A percentile compares a stretch with the other conserved stretches of the same genome.
Conservation (phyloP, 257 asterid genomes). For the Haberlea rhodopensis region DNA sequence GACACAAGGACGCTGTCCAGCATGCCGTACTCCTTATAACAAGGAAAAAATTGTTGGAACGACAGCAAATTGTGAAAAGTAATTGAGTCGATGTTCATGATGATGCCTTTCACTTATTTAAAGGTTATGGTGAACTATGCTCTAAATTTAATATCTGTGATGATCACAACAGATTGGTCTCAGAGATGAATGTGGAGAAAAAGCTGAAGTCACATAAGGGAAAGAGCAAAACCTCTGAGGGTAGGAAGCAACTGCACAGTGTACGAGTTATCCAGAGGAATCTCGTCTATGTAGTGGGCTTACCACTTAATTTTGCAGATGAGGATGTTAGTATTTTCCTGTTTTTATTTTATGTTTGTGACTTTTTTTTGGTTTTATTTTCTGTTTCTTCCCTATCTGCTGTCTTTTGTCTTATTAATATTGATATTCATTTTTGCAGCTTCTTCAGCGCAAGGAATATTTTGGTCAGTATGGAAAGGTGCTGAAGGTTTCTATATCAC, state of each 20-base stretch:
- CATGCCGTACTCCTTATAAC: constrained; percentile 93
- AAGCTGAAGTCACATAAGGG: constrained; percentile 66
- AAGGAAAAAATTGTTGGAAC: constrained; percentile 93
- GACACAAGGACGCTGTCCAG: constrained; percentile 95
- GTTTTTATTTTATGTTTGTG: neutral
- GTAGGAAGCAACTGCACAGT: constrained; percentile 83
- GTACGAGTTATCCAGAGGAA: constrained; percentile 92
- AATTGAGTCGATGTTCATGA: constrained; percentile 20
- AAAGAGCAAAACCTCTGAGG: constrained; percentile 70
- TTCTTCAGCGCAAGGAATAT: constrained; percentile 77
- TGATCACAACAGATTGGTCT: constrained; percentile 52
- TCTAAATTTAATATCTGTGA: constrained; percentile 16
- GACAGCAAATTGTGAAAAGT: constrained; percentile 78
- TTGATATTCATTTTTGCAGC: constrained; percentile 48
- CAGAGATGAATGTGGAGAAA: constrained; percentile 74
- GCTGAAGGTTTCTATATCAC: constrained; percentile 86
- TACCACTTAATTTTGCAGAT: constrained; percentile 85
- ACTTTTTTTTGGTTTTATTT: neutral
- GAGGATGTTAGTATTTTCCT: constrained; percentile 59
- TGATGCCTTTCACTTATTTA: constrained; percentile 10
- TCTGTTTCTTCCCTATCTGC: neutral
- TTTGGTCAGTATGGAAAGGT: constrained; percentile 94
- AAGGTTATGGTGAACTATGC: constrained; percentile 17
- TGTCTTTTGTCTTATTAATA: constrained; percentile 14
- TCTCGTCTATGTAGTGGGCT: constrained; percentile 92